phyloP scores from a whole-genome alignment of 2,329 filamentous ascomycete genomes.

The Rutstroemia sp. region DNA sequence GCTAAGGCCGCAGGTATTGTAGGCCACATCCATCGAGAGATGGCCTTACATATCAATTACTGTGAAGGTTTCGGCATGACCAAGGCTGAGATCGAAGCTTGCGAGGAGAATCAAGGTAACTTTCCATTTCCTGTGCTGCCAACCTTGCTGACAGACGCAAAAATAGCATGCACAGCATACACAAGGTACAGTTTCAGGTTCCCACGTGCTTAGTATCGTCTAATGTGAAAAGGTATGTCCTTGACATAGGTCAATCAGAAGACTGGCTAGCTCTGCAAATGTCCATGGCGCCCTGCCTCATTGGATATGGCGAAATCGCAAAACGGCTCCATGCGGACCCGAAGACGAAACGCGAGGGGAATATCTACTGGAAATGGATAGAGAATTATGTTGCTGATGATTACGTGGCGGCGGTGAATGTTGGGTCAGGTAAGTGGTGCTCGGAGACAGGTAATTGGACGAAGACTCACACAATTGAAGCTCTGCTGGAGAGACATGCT shows the following conservation, averaged over 20 bases:
- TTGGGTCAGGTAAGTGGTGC: slow-evolving; percentile 54
- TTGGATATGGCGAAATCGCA: slow-evolving; percentile 83
- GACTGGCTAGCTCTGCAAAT: slow-evolving; percentile 85
- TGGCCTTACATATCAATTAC: slow-evolving; percentile 73
- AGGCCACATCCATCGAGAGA: slow-evolving; percentile 70
- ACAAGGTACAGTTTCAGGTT: slow-evolving; percentile 37
- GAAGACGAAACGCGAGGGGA: slow-evolving; percentile 54
- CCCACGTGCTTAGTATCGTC: neutral
- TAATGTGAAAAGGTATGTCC: slow-evolving; percentile 56
- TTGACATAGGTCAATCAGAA: slow-evolving; percentile 80
- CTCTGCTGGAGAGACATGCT: slow-evolving; percentile 68
- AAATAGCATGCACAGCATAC: slow-evolving; percentile 67
- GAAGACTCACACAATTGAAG: slow-evolving; percentile 32
- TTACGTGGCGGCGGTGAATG: slow-evolving; percentile 63
- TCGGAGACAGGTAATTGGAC: neutral
- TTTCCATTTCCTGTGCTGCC: neutral
- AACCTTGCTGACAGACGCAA: no score
- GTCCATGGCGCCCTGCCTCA: slow-evolving; percentile 74
- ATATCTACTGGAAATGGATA: slow-evolving; percentile 86
- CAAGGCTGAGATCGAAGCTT: slow-evolving; percentile 61
- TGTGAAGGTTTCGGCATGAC: slow-evolving; percentile 75
- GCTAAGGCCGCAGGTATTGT: slow-evolving; percentile 60
- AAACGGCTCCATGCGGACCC: slow-evolving; percentile 58
- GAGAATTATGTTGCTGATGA: slow-evolving; percentile 79
- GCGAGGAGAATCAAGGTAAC: slow-evolving; percentile 67